Evolutionary conservation across 2,329 filamentous ascomycete species (phyloP).

Genomic region (Cladosporium sp.): DNA sequence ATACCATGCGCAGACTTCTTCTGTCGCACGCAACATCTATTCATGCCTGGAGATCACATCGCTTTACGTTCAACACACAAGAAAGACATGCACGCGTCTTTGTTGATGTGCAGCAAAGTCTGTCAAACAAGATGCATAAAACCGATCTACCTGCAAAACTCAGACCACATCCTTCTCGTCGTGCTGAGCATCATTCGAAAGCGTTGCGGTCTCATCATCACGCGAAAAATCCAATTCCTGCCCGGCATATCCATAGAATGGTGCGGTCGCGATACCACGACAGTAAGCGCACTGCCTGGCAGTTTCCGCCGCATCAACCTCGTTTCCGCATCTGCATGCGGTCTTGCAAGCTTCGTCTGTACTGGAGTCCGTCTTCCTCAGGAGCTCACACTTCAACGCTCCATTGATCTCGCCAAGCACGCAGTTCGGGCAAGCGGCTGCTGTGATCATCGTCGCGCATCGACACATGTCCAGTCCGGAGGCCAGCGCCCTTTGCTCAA

Average conservation of each 20-base stretch:
- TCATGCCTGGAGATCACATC: too few species aligned
- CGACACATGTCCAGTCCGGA: background rate
- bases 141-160: too few species aligned
- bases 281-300: background rate
- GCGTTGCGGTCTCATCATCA: too few species aligned
- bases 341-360: background rate
- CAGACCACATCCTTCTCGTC: too few species aligned
- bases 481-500: background rate
- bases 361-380: background rate
- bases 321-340: background rate
- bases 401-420: background rate
- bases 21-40: too few species aligned
- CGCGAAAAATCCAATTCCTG: background rate
- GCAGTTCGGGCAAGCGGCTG: background rate
- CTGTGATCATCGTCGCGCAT: background rate
- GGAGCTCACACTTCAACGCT: background rate
- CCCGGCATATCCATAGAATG: background rate
- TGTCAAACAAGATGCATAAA: too few species aligned
- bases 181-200: too few species aligned
- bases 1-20: too few species aligned
- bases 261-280: background rate
- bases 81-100: too few species aligned
- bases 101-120: too few species aligned
- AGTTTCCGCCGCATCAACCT: too few species aligned
- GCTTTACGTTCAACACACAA: too few species aligned